These are phyloP conservation scores for Aphanomyces cochlioides DNA, from an alignment of 352 stramenopile species.

Conservation along the genomic window DNA sequence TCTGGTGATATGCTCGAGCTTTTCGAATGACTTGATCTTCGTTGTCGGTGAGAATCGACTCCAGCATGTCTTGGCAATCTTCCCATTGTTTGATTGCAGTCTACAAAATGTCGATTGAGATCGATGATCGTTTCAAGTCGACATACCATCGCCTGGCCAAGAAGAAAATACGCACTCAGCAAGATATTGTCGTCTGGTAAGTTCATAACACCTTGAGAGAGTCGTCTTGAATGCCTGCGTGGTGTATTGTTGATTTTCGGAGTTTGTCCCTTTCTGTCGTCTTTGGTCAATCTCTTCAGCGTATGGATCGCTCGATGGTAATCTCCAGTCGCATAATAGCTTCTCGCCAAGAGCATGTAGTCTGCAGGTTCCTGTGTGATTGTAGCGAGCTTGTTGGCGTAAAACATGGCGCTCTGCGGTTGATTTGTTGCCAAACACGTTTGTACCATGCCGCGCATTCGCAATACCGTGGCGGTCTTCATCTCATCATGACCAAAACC, in stretches of 20 bases:
- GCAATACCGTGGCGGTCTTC: slow-evolving; percentile 63
- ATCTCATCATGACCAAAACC: slow-evolving; percentile 60
- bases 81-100: slow-evolving; percentile 71
- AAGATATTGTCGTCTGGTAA: slow-evolving; percentile 31
- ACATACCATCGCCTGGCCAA: slow-evolving; percentile 66
- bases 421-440: slow-evolving; percentile 26
- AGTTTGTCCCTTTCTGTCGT: slow-evolving; percentile 31
- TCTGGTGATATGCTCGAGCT: slow-evolving; percentile 31
- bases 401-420: slow-evolving; percentile 27
- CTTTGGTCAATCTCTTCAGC: slow-evolving; percentile 49
- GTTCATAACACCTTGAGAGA: neutral
- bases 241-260: slow-evolving; percentile 32
- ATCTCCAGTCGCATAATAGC: slow-evolving; percentile 62
- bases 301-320: slow-evolving; percentile 76
- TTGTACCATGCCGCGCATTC: slow-evolving; percentile 2
- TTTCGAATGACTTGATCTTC: slow-evolving; percentile 48
- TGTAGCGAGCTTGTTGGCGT: slow-evolving; percentile 45
- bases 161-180: slow-evolving; percentile 51
- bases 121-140: slow-evolving; percentile 1
- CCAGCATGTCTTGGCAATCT: slow-evolving; percentile 70
- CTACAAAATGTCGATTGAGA: neutral
- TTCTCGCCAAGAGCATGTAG: slow-evolving; percentile 72
- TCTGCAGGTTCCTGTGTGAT: slow-evolving; percentile 45
- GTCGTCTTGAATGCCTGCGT: slow-evolving; percentile 18
- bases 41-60: slow-evolving; percentile 52